Evolutionary conservation across 768 basidiomycete species (phyloP).

Genomic region (Termitomyces heimii): DNA sequence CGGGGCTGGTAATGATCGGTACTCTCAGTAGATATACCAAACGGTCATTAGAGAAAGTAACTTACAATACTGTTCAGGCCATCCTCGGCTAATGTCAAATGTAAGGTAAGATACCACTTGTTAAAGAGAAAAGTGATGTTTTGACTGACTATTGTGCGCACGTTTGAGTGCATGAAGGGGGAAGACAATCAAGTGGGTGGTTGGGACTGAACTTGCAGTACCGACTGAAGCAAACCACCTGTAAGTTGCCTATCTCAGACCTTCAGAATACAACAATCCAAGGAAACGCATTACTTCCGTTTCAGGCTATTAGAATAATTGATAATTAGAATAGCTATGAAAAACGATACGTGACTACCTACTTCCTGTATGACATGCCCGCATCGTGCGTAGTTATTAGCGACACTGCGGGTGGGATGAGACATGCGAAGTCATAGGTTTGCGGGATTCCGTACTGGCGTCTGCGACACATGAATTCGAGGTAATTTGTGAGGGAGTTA

Average conservation of each 20-base stretch:
- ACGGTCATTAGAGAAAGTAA: neutral
- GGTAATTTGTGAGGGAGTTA: neutral
- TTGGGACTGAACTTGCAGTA: slow-evolving; percentile 48
- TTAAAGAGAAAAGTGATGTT: neutral
- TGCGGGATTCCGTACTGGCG: neutral
- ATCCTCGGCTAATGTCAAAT: slow-evolving; percentile 28
- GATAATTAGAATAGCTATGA: neutral
- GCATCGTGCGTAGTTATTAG: neutral
- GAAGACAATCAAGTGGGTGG: slow-evolving; percentile 38
- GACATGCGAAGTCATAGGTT: neutral
- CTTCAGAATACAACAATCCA: no score
- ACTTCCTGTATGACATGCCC: neutral
- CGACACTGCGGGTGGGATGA: neutral
- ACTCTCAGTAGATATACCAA: neutral
- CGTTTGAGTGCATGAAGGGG: slow-evolving; percentile 32
- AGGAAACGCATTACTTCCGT: neutral
- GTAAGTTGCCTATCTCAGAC: neutral
- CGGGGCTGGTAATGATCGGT: slow-evolving; percentile 23
- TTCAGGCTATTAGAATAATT: neutral
- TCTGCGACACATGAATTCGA: neutral
- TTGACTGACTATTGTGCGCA: slow-evolving; percentile 39
- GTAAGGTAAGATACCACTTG: no score
- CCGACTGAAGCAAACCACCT: slow-evolving; percentile 10
- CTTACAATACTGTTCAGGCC: slow-evolving; percentile 44
- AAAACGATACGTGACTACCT: neutral